Evolutionary conservation across 2,329 filamentous ascomycete genomes (phyloP).

Genomic region (Coleophoma crateriformis): DNA sequence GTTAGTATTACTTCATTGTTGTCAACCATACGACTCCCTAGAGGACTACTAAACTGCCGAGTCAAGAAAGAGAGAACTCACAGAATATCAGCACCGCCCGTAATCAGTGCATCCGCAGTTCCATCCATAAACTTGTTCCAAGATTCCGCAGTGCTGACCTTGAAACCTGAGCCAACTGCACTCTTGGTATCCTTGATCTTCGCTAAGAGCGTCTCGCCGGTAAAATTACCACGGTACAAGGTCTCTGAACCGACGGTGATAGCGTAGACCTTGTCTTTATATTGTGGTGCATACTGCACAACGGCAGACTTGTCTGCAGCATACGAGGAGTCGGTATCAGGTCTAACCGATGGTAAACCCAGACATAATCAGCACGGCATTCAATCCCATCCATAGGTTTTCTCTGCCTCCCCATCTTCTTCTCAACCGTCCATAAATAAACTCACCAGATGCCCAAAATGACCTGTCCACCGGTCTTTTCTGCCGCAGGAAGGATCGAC

Average conservation of each 20-base stretch:
- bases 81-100: conserved; percentile 47
- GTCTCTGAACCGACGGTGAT: conserved; percentile 68
- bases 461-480: conserved; percentile 59
- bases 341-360: conserved; percentile 31
- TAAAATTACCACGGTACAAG: conserved; percentile 64
- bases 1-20: no score
- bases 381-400: no score
- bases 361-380: neutral
- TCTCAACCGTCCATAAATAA: neutral
- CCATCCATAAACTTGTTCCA: conserved; percentile 70
- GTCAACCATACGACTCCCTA: conserved; percentile 17
- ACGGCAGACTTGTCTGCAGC: conserved; percentile 54
- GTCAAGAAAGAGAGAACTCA: neutral
- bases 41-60: conserved; percentile 2
- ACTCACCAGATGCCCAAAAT: conserved; percentile 64
- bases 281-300: conserved; percentile 39
- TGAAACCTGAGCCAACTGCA: conserved; percentile 44
- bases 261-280: conserved; percentile 55
- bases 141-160: conserved; percentile 63
- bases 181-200: conserved; percentile 58
- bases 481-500: conserved; percentile 60
- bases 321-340: conserved; percentile 58
- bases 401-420: no score
- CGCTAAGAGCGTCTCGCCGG: conserved; percentile 48
- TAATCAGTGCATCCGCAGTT: conserved; percentile 58